These are phyloP conservation scores for Cyclostephanos tholiformis DNA, from an alignment of 108 stramenopile genomes.

Conservation along the genomic window DNA sequence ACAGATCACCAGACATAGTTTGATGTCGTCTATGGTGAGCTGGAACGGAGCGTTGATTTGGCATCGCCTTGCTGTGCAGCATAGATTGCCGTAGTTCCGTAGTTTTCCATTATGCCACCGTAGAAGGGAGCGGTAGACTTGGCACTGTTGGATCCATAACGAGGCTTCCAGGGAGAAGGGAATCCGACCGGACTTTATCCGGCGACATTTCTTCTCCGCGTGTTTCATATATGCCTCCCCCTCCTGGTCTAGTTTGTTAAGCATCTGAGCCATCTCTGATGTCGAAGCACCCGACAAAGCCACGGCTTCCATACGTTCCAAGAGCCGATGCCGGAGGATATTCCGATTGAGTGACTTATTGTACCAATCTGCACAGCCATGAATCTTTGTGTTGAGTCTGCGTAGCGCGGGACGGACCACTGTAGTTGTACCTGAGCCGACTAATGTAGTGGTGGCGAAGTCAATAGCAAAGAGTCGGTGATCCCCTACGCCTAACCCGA, in stretches of 20 bases:
- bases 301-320: not conserved
- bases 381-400: constrained; percentile 16
- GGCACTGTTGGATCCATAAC: constrained; percentile 20
- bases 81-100: constrained; percentile 21
- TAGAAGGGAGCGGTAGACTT: constrained; percentile 23
- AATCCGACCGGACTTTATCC: constrained; percentile 22
- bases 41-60: constrained; percentile 6
- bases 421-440: not conserved
- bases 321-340: constrained; percentile 8
- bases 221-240: constrained; percentile 4
- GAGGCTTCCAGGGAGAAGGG: constrained; percentile 20
- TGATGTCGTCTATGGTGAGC: not conserved
- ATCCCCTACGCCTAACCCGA: not conserved
- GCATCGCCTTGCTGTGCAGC: constrained; percentile 6
- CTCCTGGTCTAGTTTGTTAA: constrained; percentile 4
- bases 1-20: constrained; percentile 5
- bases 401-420: not conserved
- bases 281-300: not conserved
- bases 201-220: constrained; percentile 35
- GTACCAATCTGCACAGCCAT: constrained; percentile 1
- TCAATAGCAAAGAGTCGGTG: not conserved
- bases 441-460: not conserved
- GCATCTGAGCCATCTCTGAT: not conserved
- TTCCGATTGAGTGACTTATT: constrained; percentile 3
- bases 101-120: constrained; percentile 7